Conservation (phyloP, 2,329 filamentous ascomycete species). For the Drechslerella stenobrocha region DNA sequence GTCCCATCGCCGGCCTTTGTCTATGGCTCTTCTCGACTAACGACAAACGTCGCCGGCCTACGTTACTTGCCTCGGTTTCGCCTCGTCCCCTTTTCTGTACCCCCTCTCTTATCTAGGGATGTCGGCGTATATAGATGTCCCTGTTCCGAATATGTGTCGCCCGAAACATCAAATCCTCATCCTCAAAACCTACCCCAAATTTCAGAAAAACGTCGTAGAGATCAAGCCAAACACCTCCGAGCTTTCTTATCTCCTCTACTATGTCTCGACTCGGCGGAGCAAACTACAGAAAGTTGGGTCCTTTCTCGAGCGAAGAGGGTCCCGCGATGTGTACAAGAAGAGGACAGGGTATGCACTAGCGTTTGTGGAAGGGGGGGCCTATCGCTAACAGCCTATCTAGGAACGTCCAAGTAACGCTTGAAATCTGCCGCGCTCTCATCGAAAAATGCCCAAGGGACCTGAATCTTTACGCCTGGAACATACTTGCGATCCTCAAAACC, state of each 20-base stretch:
- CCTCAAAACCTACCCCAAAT: constrained; percentile 92
- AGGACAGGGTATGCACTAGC: constrained; percentile 71
- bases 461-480: constrained; percentile 80
- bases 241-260: constrained; percentile 94
- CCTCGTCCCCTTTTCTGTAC: constrained; percentile 3
- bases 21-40: constrained; percentile 23
- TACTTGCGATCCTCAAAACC: constrained; percentile 80
- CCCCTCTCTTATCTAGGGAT: constrained; percentile 23
- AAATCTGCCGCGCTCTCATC: constrained; percentile 87
- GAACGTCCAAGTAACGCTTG: constrained; percentile 91
- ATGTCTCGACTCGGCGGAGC: constrained; percentile 87
- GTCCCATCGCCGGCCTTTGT: constrained; percentile 2
- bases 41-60: not conserved
- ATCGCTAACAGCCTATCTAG: constrained; percentile 57
- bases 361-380: not conserved
- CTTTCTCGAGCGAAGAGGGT: constrained; percentile 92
- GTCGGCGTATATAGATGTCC: constrained; percentile 48
- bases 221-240: constrained; percentile 96
- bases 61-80: not conserved
- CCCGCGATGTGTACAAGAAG: constrained; percentile 84
- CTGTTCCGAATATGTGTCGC: constrained; percentile 58
- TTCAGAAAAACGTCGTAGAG: constrained; percentile 85
- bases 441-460: constrained; percentile 91
- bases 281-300: constrained; percentile 95
- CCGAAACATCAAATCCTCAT: constrained; percentile 97